Evolutionary conservation across 805 yeast species (phyloP).

Genomic region (Dipodascopsis uninucleata): DNA sequence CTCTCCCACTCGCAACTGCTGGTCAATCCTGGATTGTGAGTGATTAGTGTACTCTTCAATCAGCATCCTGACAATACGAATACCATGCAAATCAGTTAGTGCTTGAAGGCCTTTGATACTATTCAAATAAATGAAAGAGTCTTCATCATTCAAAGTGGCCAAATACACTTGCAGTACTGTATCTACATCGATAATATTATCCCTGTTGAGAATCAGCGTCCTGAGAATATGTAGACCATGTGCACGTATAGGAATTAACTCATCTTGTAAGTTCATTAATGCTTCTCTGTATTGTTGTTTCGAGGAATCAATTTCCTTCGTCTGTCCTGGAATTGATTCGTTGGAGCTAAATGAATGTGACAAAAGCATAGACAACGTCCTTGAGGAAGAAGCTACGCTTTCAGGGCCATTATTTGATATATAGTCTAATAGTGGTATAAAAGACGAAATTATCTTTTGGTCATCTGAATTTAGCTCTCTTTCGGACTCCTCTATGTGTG

Average conservation of each 20-base stretch:
- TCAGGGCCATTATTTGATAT: constrained; percentile 21
- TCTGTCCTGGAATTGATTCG: constrained; percentile 7
- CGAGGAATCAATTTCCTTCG: not conserved
- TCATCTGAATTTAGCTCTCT: constrained; percentile 10
- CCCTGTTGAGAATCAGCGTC: constrained; percentile 48
- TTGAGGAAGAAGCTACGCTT: constrained; percentile 22
- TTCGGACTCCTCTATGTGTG: constrained; percentile 6
- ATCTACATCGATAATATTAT: constrained; percentile 48
- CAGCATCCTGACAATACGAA: constrained; percentile 39
- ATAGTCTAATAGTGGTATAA: constrained; percentile 16
- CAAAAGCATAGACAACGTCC: constrained; percentile 22
- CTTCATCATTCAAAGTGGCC: constrained; percentile 65
- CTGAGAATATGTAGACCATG: constrained; percentile 72
- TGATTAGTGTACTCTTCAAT: constrained; percentile 38
- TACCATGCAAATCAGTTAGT: constrained; percentile 47
- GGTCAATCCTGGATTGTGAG: constrained; percentile 47
- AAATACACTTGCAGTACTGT: constrained; percentile 61
- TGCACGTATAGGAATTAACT: constrained; percentile 78
- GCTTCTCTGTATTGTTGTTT: constrained; percentile 51
- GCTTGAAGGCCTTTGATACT: constrained; percentile 73
- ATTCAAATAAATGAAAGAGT: constrained; percentile 83
- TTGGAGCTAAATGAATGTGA: too few species aligned
- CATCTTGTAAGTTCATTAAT: constrained; percentile 64
- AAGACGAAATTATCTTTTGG: constrained; percentile 19
- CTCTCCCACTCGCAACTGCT: constrained; percentile 77